Evolutionary conservation across 2,329 filamentous ascomycete species (phyloP), one percentile per base, ranked within the genome.

Genomic region (Echinosphaeria canescens): DNA sequence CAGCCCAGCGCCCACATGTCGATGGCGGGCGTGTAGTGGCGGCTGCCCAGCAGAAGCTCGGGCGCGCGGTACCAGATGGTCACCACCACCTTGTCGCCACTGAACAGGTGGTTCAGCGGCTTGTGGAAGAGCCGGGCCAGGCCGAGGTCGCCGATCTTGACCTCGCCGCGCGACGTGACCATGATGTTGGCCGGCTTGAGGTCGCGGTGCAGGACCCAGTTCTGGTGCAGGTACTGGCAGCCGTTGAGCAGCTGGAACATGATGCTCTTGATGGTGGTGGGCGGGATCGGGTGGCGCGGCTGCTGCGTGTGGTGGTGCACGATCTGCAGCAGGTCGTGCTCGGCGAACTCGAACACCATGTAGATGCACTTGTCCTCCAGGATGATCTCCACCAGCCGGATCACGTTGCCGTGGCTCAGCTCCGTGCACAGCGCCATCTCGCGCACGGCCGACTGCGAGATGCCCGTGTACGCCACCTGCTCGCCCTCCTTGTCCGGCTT

Each of bases 1-100:
- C 88, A 98, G 1, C 88, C 88, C 1, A 98, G 72, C 3, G 88
- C 88, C 88, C 88, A 98, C 48, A 95, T 71, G 47, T 98, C 88
- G 35, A 98, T 81, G 13, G 88, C 85, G 0, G 88, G 84, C 0
- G 88, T 95, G 51, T 98, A 98, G 48, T 98, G 88, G n/a, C 79
- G 67, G 26, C 75, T 81, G 3, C 88, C 88, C 3, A 98, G 67
- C 2, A 98, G 66, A 4, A 98, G 61, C 48, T 98, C 88, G 0
- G 88, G 88, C 0, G 88, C 88, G 13, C 88, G 79, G 42, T 98
- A 98, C 88, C 88, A 98, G 34, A 98, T 98, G 0, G 88, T 98
- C 10, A 98, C 88, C 27, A 98, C 88, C 3, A 98, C 88, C 46
- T 98, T 98, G 39, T 98, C 88, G 27, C 88, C 88, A 12, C 70